Base-by-base conservation (phyloP, 768 basidiomycete genomes). In the Kwoniella dendrophila region DNA sequence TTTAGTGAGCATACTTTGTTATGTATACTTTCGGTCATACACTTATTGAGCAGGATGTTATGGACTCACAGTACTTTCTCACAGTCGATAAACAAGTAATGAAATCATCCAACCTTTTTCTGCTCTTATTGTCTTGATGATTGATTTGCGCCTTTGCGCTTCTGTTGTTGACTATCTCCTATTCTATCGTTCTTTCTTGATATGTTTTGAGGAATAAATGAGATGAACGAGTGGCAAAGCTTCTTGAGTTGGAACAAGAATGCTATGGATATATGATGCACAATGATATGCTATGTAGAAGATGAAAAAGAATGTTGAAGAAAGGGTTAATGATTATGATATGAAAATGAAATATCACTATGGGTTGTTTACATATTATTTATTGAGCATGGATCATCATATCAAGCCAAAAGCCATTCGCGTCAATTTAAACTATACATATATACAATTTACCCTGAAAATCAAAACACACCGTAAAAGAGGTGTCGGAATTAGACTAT, bases 61-160 rank as follows among this genome's bases (percentile, higher is more conserved):
- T 10, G 5, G 50, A 54, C 53, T 54, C 22, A 54, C 53, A 54
- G 53, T 54, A 38, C 8, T 38, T 26, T 34, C 36, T 24, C 26
- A 26, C 16, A 22, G 50, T 16, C 47, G 33, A 27, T 40, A 33
- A 57, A 48, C n/a, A 57, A 38, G 26, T 20, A 14, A 38, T 40
- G 34, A 38, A 33, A 50, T 58, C 56, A 58, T 58, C 56, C 56
- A 58, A 58, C 56, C 56, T 58, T 58, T 48, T 45, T 27, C 34
- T 3, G 24, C 41, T 20, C n/a, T 54, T 41, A 10, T 41, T 32
- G 24, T 11, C 30, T 30, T 54, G 27, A 34, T 38, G 12, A n/a
- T 43, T 47, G n/a, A 16, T 47, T n/a, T 41, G 40, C 30, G 41
- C 43, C 24, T 30, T 20, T 56, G 30, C 36, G 56, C 40, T 47